Percentiles rank a stretch among this genome's conserved stretches.
phyloP scores from a whole-genome alignment of 2,329 filamentous ascomycete genomes.

The Aspergillus flavus region DNA sequence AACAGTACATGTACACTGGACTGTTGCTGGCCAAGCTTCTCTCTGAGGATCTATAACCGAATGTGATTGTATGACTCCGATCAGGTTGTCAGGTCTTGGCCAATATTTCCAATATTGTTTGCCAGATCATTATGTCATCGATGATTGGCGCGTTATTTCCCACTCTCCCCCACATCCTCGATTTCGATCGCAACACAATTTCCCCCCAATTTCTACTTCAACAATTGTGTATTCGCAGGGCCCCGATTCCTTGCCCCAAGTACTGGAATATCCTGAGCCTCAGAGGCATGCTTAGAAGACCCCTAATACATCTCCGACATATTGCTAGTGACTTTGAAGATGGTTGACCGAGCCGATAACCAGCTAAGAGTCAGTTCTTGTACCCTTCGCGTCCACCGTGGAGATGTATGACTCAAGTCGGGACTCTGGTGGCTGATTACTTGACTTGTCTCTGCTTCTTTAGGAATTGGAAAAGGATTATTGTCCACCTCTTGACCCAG shows the following conservation, averaged over 20 bases:
- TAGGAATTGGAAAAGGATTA: slow-evolving; percentile 66
- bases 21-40: no score
- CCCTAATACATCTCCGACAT: slow-evolving; percentile 13
- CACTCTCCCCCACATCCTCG: background rate
- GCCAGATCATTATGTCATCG: slow-evolving; percentile 6
- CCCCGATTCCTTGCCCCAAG: background rate
- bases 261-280: background rate
- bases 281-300: slow-evolving; percentile 24
- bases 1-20: no score
- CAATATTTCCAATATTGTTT: background rate
- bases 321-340: slow-evolving; percentile 24
- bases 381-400: background rate
- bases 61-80: background rate
- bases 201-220: background rate
- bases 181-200: background rate
- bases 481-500: slow-evolving; percentile 73
- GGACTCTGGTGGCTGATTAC: background rate
- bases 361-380: slow-evolving; percentile 17
- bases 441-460: background rate
- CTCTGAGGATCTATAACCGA: no score
- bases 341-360: slow-evolving; percentile 25
- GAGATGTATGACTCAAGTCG: background rate
- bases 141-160: slow-evolving; percentile 1
- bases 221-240: background rate
- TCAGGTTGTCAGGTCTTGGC: background rate